These are phyloP conservation scores for Hysterium pulicare DNA, from an alignment of 2,329 filamentous ascomycete genomes.

Conservation along the genomic window DNA sequence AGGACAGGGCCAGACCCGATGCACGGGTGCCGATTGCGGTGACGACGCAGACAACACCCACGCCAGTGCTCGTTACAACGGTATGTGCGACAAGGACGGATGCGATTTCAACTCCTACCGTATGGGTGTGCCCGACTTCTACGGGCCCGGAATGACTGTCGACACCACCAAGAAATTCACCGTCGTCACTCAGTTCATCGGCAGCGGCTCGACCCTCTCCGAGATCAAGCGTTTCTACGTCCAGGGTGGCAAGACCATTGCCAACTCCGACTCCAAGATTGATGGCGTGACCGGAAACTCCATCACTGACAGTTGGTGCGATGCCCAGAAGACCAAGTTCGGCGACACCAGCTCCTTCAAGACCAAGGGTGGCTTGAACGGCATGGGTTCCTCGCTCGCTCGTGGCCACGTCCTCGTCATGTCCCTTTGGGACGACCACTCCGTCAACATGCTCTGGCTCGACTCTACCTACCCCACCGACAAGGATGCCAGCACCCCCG, in stretches of 20 bases:
- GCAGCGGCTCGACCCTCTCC: constrained; percentile 39
- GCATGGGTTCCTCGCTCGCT: constrained; percentile 54
- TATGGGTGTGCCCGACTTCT: constrained; percentile 62
- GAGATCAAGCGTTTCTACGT: constrained; percentile 51
- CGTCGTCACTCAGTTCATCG: constrained; percentile 52
- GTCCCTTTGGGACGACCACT: constrained; percentile 63
- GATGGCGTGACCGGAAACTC: constrained; percentile 49
- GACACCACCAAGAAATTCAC: constrained; percentile 45
- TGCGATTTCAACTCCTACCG: constrained; percentile 63
- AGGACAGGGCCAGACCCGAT: constrained; percentile 49
- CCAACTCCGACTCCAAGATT: constrained; percentile 43
- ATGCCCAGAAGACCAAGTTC: constrained; percentile 54
- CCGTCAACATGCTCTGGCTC: constrained; percentile 71
- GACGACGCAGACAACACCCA: constrained; percentile 39
- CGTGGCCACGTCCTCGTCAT: constrained; percentile 64
- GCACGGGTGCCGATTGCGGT: constrained; percentile 46
- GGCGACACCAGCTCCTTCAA: constrained; percentile 53
- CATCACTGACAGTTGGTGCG: constrained; percentile 59
- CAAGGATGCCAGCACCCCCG: constrained; percentile 27
- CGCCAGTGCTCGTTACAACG: constrained; percentile 50
- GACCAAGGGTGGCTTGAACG: constrained; percentile 53
- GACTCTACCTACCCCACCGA: constrained; percentile 61
- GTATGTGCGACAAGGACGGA: constrained; percentile 65
- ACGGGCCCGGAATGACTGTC: constrained; percentile 52
- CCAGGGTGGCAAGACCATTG: constrained; percentile 49